Evolutionary conservation across 306 rosid genomes (phyloP).

Genomic region (Cucurbita pepo): DNA sequence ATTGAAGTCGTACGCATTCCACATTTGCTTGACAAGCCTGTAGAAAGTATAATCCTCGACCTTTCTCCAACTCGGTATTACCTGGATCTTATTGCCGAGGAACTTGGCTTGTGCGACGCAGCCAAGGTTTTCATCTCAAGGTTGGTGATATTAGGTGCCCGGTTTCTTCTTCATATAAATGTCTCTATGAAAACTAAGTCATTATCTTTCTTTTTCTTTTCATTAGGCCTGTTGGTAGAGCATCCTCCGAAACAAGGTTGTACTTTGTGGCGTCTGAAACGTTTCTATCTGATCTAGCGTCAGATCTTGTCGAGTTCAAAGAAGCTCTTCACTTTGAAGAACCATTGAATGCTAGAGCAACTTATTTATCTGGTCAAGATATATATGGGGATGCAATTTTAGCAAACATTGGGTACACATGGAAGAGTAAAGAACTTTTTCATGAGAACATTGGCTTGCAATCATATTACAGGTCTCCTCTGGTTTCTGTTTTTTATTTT

Average conservation of each 20-base stretch:
- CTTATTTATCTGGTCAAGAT: slow-evolving; percentile 68
- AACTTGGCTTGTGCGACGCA: slow-evolving; percentile 60
- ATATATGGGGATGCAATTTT: slow-evolving; percentile 74
- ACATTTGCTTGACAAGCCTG: slow-evolving; percentile 38
- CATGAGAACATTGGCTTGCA: slow-evolving; percentile 49
- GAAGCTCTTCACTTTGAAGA: slow-evolving; percentile 25
- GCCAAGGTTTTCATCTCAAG: slow-evolving; percentile 55
- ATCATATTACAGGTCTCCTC: slow-evolving; percentile 68
- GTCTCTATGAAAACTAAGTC: background rate
- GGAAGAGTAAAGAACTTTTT: slow-evolving; percentile 62
- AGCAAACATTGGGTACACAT: slow-evolving; percentile 65
- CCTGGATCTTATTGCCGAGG: slow-evolving; percentile 63
- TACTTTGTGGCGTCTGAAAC: slow-evolving; percentile 48
- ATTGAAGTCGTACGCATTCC: slow-evolving; percentile 49
- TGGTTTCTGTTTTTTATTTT: slow-evolving; percentile 1
- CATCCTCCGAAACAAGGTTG: slow-evolving; percentile 75
- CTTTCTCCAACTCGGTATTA: slow-evolving; percentile 50
- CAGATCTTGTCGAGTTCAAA: slow-evolving; percentile 26
- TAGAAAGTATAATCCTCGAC: slow-evolving; percentile 38
- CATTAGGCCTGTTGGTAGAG: slow-evolving; percentile 73
- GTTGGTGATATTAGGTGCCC: slow-evolving; percentile 22
- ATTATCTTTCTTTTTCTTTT: background rate
- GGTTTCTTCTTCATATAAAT: background rate
- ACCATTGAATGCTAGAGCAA: slow-evolving; percentile 55
- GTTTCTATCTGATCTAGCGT: slow-evolving; percentile 24